These are phyloP conservation scores for Mycena sanguinolenta DNA, from an alignment of 768 basidiomycete genomes.

Conservation along the genomic window DNA sequence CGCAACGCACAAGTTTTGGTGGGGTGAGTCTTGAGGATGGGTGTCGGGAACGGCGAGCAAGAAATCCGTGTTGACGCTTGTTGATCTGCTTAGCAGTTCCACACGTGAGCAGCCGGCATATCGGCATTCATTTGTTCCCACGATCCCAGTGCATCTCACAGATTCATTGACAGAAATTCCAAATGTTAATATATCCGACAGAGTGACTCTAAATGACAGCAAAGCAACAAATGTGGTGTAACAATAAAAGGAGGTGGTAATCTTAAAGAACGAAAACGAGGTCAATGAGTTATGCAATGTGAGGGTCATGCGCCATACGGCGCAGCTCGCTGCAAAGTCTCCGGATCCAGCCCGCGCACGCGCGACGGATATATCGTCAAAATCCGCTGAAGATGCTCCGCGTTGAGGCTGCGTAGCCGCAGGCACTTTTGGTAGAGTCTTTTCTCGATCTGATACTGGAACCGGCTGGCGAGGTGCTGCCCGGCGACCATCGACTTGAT, in stretches of 20 bases:
- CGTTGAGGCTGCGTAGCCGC: slow-evolving; percentile 74
- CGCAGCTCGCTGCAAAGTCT: slow-evolving; percentile 51
- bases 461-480: slow-evolving; percentile 83
- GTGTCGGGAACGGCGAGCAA: slow-evolving; percentile 15
- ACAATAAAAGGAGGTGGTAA: slow-evolving; percentile 10
- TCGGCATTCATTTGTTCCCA: slow-evolving; percentile 1
- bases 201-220: slow-evolving; percentile 38
- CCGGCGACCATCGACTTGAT: slow-evolving; percentile 87
- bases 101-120: not conserved
- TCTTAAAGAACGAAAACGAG: slow-evolving; percentile 30
- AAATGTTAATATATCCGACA: slow-evolving; percentile 30
- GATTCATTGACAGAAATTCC: slow-evolving; percentile 2
- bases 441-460: slow-evolving; percentile 80
- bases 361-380: slow-evolving; percentile 42
- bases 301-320: slow-evolving; percentile 41
- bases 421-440: slow-evolving; percentile 83
- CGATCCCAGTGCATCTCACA: not conserved
- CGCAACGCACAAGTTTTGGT: slow-evolving; percentile 34
- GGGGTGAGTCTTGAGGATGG: slow-evolving; percentile 37
- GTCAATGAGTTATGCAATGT: not conserved
- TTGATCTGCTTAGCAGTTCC: slow-evolving; percentile 10
- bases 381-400: slow-evolving; percentile 65
- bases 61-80: not conserved
- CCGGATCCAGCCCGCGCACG: slow-evolving; percentile 72
- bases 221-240: slow-evolving; percentile 33